Base-by-base conservation (phyloP, 169 alveolate species). In the Amoebophrya sp. region DNA sequence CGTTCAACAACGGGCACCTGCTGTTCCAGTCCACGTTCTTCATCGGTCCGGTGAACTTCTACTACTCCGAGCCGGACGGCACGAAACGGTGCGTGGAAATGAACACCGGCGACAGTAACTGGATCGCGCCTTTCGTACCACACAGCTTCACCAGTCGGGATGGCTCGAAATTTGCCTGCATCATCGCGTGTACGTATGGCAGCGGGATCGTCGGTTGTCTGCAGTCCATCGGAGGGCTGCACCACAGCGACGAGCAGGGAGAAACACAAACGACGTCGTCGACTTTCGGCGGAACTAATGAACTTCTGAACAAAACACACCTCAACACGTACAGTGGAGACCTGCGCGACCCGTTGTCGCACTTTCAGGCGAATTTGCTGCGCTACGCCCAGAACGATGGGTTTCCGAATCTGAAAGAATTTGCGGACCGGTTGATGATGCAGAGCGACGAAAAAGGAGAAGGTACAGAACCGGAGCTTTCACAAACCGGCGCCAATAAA, bases 31-130 rank as follows among this genome's bases (percentile, higher is more conserved):
- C 39, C 83, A 66, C 83, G 83, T 66, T 66, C 32, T 66, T 66
- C 83, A 66, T 66, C 83, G 83, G 83, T 0, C 83, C 83, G 35
- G 83, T 66, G 83, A 66, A 66, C 83, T 66, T 66, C 83, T 66
- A 66, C 83, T 66, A 66, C 35, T 66, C 35, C 39, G 83, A 66
- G 83, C 83, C 83, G 38, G 83, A 66, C 35, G 83, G 83, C 83
- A 66, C 83, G 35, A 66, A 66, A n/a, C 12, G 83, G 38, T 66
- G 83, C 83, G 29, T 18, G 29, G 83, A 66, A 25, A 66, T 66
- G 83, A 66, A 66, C 35, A 66, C 83, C 35, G 83, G 83, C 29
- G 83, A 66, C 83, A 66, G 83, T 25, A 66, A 66, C 35, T 66
- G 83, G 83, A 66, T 66, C 18, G 83, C 83, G 35, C 83, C 83